Percentiles rank a stretch among this genome's conserved stretches.
These are phyloP conservation scores for Lojkania enalia DNA, from an alignment of 2,329 filamentous ascomycete genomes.

Conservation along the genomic window DNA sequence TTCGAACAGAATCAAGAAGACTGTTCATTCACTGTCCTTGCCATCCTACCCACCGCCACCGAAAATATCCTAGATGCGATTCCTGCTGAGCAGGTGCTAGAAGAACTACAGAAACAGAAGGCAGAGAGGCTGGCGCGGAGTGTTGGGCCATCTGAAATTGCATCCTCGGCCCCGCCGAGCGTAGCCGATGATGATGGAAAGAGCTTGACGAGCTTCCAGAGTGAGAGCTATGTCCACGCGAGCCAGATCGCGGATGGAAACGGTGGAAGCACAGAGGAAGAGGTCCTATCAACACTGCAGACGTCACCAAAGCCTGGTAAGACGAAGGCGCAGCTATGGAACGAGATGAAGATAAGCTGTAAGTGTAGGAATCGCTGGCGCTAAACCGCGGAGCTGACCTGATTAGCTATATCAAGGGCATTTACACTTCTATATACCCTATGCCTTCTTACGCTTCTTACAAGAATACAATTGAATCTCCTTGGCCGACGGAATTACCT, in stretches of 20 bases:
- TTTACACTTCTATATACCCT: conserved; percentile 93
- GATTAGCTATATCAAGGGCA: conserved; percentile 79
- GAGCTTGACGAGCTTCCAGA: conserved; percentile 75
- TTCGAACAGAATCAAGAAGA: conserved; percentile 99
- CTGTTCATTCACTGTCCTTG: conserved; percentile 97
- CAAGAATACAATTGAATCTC: conserved; percentile 92
- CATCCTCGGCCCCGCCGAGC: conserved; percentile 64
- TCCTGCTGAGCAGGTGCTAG: conserved; percentile 88
- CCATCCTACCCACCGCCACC: conserved; percentile 86
- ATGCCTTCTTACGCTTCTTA: conserved; percentile 85
- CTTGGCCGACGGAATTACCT: conserved; percentile 94
- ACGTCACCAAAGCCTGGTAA: conserved; percentile 62
- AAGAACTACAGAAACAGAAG: conserved; percentile 94
- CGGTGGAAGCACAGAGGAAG: conserved; percentile 51
- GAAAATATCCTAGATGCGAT: conserved; percentile 85
- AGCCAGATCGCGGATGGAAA: conserved; percentile 67
- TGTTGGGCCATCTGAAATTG: conserved; percentile 59
- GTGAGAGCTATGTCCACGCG: conserved; percentile 80
- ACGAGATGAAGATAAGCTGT: conserved; percentile 96
- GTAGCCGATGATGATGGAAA: conserved; percentile 76
- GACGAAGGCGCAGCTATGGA: conserved; percentile 93
- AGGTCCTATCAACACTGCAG: conserved; percentile 34
- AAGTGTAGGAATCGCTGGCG: conserved; percentile 42
- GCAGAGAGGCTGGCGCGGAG: conserved; percentile 68
- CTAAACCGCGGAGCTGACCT: conserved; percentile 21